A percentile compares a stretch with the other conserved stretches of the same genome.
Conservation (phyloP, 1,139 yeast species). For the Geotrichum candidum region DNA sequence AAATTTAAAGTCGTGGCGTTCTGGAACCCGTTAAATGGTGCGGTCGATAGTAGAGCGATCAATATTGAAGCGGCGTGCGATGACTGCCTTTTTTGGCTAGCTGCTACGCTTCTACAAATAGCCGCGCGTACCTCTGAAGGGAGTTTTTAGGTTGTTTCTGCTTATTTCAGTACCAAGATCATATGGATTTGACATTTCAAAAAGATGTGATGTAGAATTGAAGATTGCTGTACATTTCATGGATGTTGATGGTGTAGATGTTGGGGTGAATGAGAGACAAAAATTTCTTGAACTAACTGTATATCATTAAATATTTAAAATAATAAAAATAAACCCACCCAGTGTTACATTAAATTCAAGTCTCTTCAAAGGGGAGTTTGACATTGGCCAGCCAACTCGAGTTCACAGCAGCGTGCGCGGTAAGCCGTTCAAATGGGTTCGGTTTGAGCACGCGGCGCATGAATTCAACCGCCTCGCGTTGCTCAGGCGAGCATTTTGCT, state of each 20-base stretch:
- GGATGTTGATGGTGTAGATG: too few species aligned
- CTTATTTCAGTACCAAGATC: too few species aligned
- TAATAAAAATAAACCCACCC: not conserved
- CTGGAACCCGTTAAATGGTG: too few species aligned
- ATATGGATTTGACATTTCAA: too few species aligned
- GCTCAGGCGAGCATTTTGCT: conserved; percentile 23
- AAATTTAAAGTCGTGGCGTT: too few species aligned
- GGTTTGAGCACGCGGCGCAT: conserved; percentile 50
- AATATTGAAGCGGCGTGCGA: too few species aligned
- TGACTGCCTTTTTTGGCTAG: too few species aligned
- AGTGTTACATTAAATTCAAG: not conserved
- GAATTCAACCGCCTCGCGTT: conserved; percentile 45
- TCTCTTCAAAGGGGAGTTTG: not conserved
- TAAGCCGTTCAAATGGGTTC: conserved; percentile 51
- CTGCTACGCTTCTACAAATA: too few species aligned
- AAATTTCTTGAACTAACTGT: not conserved
- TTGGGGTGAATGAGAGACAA: not conserved
- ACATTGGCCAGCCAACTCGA: conserved; percentile 46
- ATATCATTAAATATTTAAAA: not conserved
- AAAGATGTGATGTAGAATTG: too few species aligned
- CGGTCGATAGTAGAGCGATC: too few species aligned
- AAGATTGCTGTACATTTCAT: not conserved
- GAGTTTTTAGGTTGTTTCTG: too few species aligned
- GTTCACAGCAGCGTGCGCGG: conserved; percentile 52
- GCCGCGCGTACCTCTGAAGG: too few species aligned